Evolutionary conservation across 768 basidiomycete genomes (phyloP).

Genomic region (Daedaleopsis sinensis): DNA sequence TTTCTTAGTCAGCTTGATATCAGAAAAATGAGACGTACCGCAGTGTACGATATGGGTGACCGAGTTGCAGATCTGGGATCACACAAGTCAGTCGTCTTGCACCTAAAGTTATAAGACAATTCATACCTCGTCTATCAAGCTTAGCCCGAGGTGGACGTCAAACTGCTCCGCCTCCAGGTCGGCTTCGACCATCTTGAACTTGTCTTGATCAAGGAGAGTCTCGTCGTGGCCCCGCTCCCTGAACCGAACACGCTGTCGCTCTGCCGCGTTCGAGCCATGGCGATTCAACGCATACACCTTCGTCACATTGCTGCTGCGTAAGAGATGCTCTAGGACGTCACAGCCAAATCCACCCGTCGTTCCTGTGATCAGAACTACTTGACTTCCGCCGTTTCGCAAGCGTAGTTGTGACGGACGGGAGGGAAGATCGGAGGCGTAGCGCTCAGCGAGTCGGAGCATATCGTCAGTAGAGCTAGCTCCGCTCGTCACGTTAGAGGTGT

Average conservation of each 20-base stretch:
- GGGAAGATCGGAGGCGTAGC: conserved; percentile 34
- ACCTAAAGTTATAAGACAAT: too few relatives aligned
- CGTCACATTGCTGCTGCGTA: conserved; percentile 11
- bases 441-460: conserved; percentile 37
- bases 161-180: conserved; percentile 12
- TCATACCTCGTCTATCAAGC: too few relatives aligned
- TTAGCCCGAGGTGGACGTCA: not conserved
- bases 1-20: not conserved
- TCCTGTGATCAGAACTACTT: conserved; percentile 35
- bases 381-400: not conserved
- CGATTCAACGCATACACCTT: conserved; percentile 30
- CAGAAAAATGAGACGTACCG: conserved; percentile 22
- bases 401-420: conserved; percentile 2
- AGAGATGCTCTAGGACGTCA: conserved; percentile 27
- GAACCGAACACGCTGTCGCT: conserved; percentile 18
- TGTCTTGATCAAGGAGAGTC: conserved; percentile 6
- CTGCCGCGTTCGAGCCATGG: not conserved
- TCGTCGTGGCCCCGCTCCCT: not conserved
- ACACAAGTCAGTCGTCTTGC: too few relatives aligned
- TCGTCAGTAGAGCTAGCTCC: conserved; percentile 21
- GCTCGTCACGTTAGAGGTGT: not conserved
- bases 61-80: too few relatives aligned
- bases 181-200: conserved; percentile 20
- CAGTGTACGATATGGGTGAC: conserved; percentile 43
- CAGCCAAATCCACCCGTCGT: conserved; percentile 36